Evolutionary conservation across 1,284 basidiomycete species (phyloP), one percentile per base, ranked within the genome.

Genomic region (Malassezia nana): DNA sequence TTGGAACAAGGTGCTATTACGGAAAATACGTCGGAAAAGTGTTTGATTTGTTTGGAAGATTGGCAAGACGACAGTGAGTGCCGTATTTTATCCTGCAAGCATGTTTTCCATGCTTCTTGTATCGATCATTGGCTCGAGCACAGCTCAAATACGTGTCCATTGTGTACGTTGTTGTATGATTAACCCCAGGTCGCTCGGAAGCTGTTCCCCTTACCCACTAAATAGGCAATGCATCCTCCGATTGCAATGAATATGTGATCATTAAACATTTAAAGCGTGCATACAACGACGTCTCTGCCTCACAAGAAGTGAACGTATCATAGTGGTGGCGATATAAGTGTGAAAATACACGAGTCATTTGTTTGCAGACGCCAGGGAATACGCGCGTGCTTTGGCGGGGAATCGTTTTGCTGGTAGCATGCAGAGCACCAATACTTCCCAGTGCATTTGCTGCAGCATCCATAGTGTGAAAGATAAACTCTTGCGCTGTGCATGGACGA

Each of bases 391-490:
- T 91, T 2, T 85, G 81, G 28, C 78, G 77, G 1, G 88, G 88
- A 13, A 71, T 62, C 12, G 64, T 20, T 2, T n/a, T 38, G 15
- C 10, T 2, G 18, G 12, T 20, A 15, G 18, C 10, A 12, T 38
- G 35, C 16, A 20, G 20, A 20, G 15, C 18, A 38, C 35, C 35
- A 38, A 38, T 38, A 12, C 35, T 20, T 38, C 35, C 35, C 48
- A 95, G 80, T n/a, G 94, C 80, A 1, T 88, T 87, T 0, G 89
- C 89, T 5, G 90, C 89, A 60, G 86, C 89, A 76, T 95, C 91
- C 12, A 94, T 79, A 0, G 90, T 92, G 75, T 96, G 92, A 7
- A 90, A 78, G 57, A 92, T 94, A 75, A 96, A 96, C 78, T 95
- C 91, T 52, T 95, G 92, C 1, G 91, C 92, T 71, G 87, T 91